phyloP scores from a whole-genome alignment of 2,329 filamentous ascomycete species.

The Pyrenochaeta sp. region DNA sequence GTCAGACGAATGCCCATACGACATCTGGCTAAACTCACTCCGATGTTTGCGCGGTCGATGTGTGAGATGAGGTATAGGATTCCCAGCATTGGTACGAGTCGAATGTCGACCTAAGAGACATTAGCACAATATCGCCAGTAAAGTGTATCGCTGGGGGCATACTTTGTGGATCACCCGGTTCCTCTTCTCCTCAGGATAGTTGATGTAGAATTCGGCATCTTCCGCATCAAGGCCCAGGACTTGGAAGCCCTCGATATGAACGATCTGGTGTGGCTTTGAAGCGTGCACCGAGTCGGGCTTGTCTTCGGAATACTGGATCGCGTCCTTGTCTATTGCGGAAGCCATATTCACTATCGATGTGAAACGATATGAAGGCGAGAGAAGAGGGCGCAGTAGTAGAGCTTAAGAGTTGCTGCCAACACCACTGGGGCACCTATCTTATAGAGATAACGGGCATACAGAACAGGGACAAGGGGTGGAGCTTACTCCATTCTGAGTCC shows the following conservation, averaged over 20 bases:
- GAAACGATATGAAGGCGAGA: too few relatives aligned
- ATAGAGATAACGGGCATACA: too few relatives aligned
- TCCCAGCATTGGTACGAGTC: conserved; percentile 50
- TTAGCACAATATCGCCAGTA: background rate
- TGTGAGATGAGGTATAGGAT: conserved; percentile 54
- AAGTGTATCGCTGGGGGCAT: background rate
- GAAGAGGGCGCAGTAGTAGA: too few relatives aligned
- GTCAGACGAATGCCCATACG: too few relatives aligned
- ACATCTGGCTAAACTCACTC: conserved; percentile 31
- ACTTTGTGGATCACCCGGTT: conserved; percentile 53
- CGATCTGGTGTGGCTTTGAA: conserved; percentile 29
- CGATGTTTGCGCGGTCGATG: conserved; percentile 71
- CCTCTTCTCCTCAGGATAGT: conserved; percentile 52
- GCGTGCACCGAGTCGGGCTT: conserved; percentile 25
- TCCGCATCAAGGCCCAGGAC: conserved; percentile 32
- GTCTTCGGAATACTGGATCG: conserved; percentile 33
- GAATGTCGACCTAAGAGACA: conserved; percentile 26
- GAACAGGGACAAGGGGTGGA: too few relatives aligned
- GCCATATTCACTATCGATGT: conserved; percentile 15
- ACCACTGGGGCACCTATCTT: too few relatives aligned
- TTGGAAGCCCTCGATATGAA: conserved; percentile 37
- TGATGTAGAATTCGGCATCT: conserved; percentile 34
- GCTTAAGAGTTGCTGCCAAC: too few relatives aligned
- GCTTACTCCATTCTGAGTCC: too few relatives aligned
- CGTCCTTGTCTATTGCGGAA: conserved; percentile 25